Evolutionary conservation across 805 yeast genomes (phyloP), one percentile per base, ranked within the genome.

Genomic region (Wickerhamiella nectarea): DNA sequence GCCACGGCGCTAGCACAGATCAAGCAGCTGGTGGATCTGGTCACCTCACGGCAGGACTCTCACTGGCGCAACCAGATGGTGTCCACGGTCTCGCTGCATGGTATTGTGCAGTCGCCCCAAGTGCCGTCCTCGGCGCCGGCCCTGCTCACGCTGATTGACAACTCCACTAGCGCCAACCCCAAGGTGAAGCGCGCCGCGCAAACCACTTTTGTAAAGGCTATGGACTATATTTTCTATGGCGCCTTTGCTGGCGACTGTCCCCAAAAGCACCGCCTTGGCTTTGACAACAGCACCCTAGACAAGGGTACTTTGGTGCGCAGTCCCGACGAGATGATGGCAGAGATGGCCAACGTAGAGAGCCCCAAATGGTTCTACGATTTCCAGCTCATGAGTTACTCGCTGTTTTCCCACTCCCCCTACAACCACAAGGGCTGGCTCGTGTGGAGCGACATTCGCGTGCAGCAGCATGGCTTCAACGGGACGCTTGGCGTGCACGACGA

Each of bases 161-260:
- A 58, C 4, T 47, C 49, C 38, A 54, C 59, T 17, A 45, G 50
- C 41, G 47, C 74, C 18, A 93, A 84, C 57, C 94, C 95, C 0
- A 61, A 70, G 1, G 61, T 83, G 36, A 66, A 82, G 1, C 69
- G 76, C 44, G 57, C 74, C 29, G 77, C 81, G 15, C 60, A 78
- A 46, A 74, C 72, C 41, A 79, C 85, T 15, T 56, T 80, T 24
- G 65, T 78, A 2, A 67, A 71, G n/a, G 50, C 78, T 4, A 55
- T 75, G 19, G 65, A 65, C 45, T 71, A 73, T 44, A 50, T 74
- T 6, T 60, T 67, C 22, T 55, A 64, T 0, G 59, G 72, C 17
- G 74, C 76, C 3, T 57, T 61, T 3, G 66, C 61, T 45, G 69
- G 65, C 1, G 71, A 83, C 53, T 67, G 75, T 47, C 52, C 72